Evolutionary conservation across 2,329 filamentous ascomycete species (phyloP).

Genomic region (Cytospora chrysosperma): DNA sequence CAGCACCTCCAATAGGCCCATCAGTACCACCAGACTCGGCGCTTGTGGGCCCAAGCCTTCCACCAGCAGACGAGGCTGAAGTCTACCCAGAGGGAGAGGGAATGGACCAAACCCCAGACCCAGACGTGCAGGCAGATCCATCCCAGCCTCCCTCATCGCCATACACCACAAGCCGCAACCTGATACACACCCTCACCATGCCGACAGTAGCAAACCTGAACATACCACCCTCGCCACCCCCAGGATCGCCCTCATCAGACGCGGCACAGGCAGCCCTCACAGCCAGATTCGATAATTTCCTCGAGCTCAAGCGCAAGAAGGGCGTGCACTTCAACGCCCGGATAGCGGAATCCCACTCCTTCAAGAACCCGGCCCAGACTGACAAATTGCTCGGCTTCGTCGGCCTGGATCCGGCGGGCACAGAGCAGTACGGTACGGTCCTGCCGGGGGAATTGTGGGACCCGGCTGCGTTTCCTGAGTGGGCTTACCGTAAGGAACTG

Average conservation of each 20-base stretch:
- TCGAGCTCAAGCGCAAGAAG: conserved; percentile 69
- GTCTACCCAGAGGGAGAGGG: conserved; percentile 21
- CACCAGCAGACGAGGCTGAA: conserved; percentile 20
- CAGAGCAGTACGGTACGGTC: conserved; percentile 66
- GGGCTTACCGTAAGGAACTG: conserved; percentile 52
- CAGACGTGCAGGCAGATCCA: background rate
- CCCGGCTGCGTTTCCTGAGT: conserved; percentile 53
- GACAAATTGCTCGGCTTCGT: conserved; percentile 73
- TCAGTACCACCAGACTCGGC: background rate
- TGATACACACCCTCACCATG: conserved; percentile 71
- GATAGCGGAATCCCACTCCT: conserved; percentile 62
- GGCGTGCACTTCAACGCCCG: conserved; percentile 78
- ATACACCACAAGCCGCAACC: conserved; percentile 63
- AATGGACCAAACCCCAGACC: conserved; percentile 12
- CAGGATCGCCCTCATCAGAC: conserved; percentile 37
- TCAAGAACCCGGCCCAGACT: conserved; percentile 71
- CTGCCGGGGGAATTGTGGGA: conserved; percentile 57
- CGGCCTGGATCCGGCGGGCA: conserved; percentile 39
- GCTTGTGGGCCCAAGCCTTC: conserved; percentile 23
- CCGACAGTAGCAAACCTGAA: conserved; percentile 69
- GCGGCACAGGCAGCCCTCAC: conserved; percentile 41
- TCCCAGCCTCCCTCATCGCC: conserved; percentile 51
- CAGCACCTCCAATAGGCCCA: conserved; percentile 1
- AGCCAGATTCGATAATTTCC: conserved; percentile 71
- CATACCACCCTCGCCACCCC: conserved; percentile 72